A percentile compares a stretch with the other conserved stretches of the same genome.
Evolutionary conservation across 805 yeast species (phyloP).

Genomic region (Candida dendrica): DNA sequence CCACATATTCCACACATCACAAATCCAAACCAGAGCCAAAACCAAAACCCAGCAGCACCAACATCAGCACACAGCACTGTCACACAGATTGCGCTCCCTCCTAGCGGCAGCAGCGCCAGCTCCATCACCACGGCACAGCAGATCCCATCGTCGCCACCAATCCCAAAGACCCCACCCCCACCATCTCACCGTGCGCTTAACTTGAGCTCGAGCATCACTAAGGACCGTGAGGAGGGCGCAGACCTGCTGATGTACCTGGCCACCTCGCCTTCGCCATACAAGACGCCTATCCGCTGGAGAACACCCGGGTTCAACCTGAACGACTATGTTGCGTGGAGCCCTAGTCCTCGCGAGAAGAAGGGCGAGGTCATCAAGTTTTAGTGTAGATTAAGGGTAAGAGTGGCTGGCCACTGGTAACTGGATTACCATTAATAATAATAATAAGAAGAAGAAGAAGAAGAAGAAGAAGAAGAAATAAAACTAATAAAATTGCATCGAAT

Average conservation of each 20-base stretch:
- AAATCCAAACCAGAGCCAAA: neutral
- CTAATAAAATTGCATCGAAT: too few species aligned
- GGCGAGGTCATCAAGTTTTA: neutral
- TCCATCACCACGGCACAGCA: too few species aligned
- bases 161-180: slow-evolving; percentile 13
- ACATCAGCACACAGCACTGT: too few species aligned
- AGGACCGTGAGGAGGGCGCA: slow-evolving; percentile 61
- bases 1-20: slow-evolving; percentile 16
- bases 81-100: too few species aligned
- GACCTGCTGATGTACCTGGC: slow-evolving; percentile 76
- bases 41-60: neutral
- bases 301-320: slow-evolving; percentile 76
- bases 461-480: too few species aligned
- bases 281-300: slow-evolving; percentile 24
- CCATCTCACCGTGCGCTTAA: neutral
- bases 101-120: too few species aligned
- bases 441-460: too few species aligned
- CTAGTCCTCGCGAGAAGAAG: neutral
- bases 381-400: too few species aligned
- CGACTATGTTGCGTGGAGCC: slow-evolving; percentile 49
- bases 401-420: neutral
- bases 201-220: neutral
- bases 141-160: slow-evolving; percentile 10
- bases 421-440: neutral
- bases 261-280: slow-evolving; percentile 65